Conservation (phyloP, 768 basidiomycete genomes). For the Gyrodon lividus region DNA sequence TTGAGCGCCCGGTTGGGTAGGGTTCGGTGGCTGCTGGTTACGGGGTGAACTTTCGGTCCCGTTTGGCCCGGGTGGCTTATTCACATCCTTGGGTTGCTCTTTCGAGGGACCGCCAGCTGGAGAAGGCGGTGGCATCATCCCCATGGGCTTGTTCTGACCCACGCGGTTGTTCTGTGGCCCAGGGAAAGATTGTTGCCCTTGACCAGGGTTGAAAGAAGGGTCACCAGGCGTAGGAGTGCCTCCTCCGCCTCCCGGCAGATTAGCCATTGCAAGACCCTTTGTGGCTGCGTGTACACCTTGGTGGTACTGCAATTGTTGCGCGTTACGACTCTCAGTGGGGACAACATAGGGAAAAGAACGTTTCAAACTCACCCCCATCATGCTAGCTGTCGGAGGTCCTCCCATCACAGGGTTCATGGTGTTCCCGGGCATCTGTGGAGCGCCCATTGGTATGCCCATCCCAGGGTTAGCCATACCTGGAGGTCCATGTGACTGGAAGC, state of each 20-base stretch:
- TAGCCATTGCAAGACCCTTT: slow-evolving; percentile 32
- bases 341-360: background rate
- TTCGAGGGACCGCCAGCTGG: slow-evolving; percentile 38
- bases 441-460: slow-evolving; percentile 35
- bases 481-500: slow-evolving; percentile 32
- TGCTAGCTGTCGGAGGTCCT: slow-evolving; percentile 23
- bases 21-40: slow-evolving; percentile 34
- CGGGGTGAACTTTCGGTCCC: slow-evolving; percentile 44
- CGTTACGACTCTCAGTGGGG: slow-evolving; percentile 9
- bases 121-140: slow-evolving; percentile 53
- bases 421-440: slow-evolving; percentile 28
- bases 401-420: slow-evolving; percentile 41
- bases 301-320: slow-evolving; percentile 35
- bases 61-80: slow-evolving; percentile 28
- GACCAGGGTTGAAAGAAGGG: slow-evolving; percentile 39
- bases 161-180: slow-evolving; percentile 31
- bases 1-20: slow-evolving; percentile 25
- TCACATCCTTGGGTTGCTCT: slow-evolving; percentile 34
- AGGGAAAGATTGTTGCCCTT: slow-evolving; percentile 34
- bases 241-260: slow-evolving; percentile 32
- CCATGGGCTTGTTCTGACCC: slow-evolving; percentile 37
- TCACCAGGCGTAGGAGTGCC: slow-evolving; percentile 48
- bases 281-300: slow-evolving; percentile 38
- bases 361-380: slow-evolving; percentile 28
- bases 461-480: slow-evolving; percentile 30